Percentiles rank a stretch among this genome's conserved stretches.
Conservation (phyloP, 352 stramenopile genomes). For the Globisporangium mamillatum region DNA sequence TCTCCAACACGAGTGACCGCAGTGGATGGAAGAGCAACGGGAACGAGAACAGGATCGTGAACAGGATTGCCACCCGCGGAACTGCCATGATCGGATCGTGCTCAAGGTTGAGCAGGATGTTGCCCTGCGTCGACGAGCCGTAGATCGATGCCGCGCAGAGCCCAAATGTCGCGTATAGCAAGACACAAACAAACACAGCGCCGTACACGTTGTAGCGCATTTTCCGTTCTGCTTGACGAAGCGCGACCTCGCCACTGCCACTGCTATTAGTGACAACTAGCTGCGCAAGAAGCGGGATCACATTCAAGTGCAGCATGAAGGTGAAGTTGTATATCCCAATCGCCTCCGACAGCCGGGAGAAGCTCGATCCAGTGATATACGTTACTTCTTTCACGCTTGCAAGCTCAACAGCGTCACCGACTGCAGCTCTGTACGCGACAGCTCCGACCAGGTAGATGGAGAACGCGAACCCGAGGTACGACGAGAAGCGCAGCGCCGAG, state of each 20-base stretch:
- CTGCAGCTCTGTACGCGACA: constrained; percentile 49
- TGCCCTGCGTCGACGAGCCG: constrained; percentile 52
- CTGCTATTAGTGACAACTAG: constrained; percentile 30
- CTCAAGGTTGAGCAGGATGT: constrained; percentile 78
- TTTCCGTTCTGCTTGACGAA: constrained; percentile 20
- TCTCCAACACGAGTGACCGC: constrained; percentile 60
- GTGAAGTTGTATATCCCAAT: constrained; percentile 85
- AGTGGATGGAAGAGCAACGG: constrained; percentile 72
- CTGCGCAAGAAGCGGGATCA: constrained; percentile 67
- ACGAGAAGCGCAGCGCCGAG: constrained; percentile 69
- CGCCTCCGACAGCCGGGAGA: constrained; percentile 54
- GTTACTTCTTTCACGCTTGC: neutral
- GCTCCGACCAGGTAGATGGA: constrained; percentile 67
- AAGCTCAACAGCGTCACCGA: constrained; percentile 14
- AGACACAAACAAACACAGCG: constrained; percentile 41
- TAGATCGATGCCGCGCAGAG: constrained; percentile 62
- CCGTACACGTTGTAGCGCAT: constrained; percentile 52
- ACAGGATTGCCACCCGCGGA: constrained; percentile 56
- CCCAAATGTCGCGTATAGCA: constrained; percentile 65
- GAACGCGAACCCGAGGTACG: constrained; percentile 68
- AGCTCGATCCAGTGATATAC: constrained; percentile 9
- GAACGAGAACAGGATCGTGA: constrained; percentile 78
- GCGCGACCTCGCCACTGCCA: constrained; percentile 14
- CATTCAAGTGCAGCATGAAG: constrained; percentile 81
- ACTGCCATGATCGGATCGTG: constrained; percentile 70